phyloP scores from a whole-genome alignment of 2,329 filamentous ascomycete genomes.

The Davidsoniella neocaledoniae region DNA sequence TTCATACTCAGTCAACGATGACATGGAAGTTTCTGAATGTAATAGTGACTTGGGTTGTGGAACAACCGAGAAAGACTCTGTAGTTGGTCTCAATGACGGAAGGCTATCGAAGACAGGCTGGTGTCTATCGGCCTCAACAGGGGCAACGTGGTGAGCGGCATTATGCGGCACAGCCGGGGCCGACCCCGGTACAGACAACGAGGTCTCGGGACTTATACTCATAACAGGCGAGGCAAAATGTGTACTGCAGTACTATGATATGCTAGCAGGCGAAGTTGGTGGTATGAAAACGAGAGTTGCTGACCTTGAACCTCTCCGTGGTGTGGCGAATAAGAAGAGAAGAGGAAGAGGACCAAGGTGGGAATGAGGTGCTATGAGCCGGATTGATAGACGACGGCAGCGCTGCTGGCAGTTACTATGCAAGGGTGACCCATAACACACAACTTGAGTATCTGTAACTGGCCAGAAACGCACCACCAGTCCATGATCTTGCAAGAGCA shows the following conservation, averaged over 20 bases:
- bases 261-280: neutral
- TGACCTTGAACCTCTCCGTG: neutral
- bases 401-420: neutral
- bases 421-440: conserved; percentile 6
- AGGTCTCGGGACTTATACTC: neutral
- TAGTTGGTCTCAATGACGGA: neutral
- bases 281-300: neutral
- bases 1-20: conserved; percentile 7
- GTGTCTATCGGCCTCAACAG: neutral
- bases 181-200: neutral
- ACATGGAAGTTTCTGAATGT: conserved; percentile 7
- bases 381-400: neutral
- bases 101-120: neutral
- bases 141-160: neutral
- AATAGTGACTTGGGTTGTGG: neutral
- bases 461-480: neutral
- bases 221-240: neutral
- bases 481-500: conserved; percentile 2
- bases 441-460: neutral
- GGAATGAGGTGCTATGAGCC: neutral
- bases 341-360: neutral
- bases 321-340: neutral
- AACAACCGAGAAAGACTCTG: neutral
- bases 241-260: neutral
- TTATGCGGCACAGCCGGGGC: neutral